These are phyloP conservation scores for Triticum urartu DNA, from an alignment of 176 grass and related monocot species.

Conservation along the genomic window DNA sequence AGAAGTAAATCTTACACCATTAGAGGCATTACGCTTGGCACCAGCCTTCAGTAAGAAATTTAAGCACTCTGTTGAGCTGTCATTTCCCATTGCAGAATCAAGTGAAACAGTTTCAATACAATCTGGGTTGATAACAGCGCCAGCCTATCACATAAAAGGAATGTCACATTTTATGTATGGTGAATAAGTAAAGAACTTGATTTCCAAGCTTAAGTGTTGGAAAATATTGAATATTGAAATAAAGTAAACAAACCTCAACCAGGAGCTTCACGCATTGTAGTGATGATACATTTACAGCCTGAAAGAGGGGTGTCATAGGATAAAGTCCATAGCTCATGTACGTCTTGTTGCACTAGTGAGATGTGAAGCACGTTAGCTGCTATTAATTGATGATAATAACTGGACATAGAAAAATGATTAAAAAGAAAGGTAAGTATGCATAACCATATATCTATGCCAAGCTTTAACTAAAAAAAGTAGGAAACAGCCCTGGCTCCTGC, in stretches of 20 bases:
- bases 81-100: constrained; percentile 13
- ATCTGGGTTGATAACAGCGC: constrained; percentile 33
- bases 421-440: constrained; percentile 1
- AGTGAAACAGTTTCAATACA: constrained; percentile 11
- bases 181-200: background rate
- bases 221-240: constrained; percentile 17
- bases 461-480: background rate
- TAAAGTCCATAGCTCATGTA: background rate
- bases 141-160: constrained; percentile 32
- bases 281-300: constrained; percentile 27
- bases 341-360: constrained; percentile 29
- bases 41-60: constrained; percentile 9
- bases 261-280: constrained; percentile 33
- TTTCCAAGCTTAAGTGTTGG: background rate
- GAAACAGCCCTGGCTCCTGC: background rate
- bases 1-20: constrained; percentile 20
- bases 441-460: constrained; percentile 15
- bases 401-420: background rate
- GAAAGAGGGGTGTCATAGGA: constrained; percentile 36
- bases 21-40: background rate
- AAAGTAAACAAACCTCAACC: constrained; percentile 20
- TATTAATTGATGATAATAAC: background rate
- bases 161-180: background rate
- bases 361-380: constrained; percentile 21
- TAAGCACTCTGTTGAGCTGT: constrained; percentile 29